Conservation (phyloP, 257 asterid genomes). For the Ballota nigra region DNA sequence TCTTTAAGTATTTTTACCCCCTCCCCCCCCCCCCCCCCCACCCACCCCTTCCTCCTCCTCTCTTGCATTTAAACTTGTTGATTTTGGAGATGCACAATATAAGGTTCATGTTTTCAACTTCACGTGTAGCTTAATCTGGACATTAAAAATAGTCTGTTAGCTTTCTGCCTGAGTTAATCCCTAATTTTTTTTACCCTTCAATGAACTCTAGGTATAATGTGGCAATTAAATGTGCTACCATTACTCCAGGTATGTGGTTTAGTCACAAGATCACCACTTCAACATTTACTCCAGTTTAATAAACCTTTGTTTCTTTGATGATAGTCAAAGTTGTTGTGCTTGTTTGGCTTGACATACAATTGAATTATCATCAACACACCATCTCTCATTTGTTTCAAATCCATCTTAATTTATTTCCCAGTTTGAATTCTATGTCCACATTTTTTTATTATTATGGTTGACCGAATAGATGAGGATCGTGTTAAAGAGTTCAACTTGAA, state of each 20-base stretch:
- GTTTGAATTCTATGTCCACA: slow-evolving; percentile 15
- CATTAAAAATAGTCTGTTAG: background rate
- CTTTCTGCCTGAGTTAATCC: slow-evolving; percentile 12
- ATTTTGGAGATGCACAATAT: background rate
- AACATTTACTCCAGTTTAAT: slow-evolving; percentile 2
- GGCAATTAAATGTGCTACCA: slow-evolving; percentile 87
- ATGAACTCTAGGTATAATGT: slow-evolving; percentile 63
- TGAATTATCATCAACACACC: slow-evolving; percentile 1
- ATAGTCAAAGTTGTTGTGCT: slow-evolving; percentile 8
- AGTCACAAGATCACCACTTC: slow-evolving; percentile 11
- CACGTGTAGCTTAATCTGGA: background rate
- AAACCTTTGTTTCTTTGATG: slow-evolving; percentile 10
- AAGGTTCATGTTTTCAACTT: slow-evolving; percentile 1
- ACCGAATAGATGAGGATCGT: slow-evolving; percentile 54
- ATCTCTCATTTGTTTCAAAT: slow-evolving; percentile 8
- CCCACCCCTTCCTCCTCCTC: background rate
- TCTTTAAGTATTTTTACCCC: background rate
- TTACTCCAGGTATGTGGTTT: slow-evolving; percentile 66
- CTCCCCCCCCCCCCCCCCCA: no score
- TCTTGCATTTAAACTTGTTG: background rate
- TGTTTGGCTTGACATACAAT: background rate
- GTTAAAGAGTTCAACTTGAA: slow-evolving; percentile 61
- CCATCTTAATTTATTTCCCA: background rate
- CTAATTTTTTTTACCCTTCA: slow-evolving; percentile 10
- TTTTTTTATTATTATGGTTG: slow-evolving; percentile 17